Evolutionary conservation across 2,329 filamentous ascomycete species (phyloP).

Genomic region (Claviceps sp.): DNA sequence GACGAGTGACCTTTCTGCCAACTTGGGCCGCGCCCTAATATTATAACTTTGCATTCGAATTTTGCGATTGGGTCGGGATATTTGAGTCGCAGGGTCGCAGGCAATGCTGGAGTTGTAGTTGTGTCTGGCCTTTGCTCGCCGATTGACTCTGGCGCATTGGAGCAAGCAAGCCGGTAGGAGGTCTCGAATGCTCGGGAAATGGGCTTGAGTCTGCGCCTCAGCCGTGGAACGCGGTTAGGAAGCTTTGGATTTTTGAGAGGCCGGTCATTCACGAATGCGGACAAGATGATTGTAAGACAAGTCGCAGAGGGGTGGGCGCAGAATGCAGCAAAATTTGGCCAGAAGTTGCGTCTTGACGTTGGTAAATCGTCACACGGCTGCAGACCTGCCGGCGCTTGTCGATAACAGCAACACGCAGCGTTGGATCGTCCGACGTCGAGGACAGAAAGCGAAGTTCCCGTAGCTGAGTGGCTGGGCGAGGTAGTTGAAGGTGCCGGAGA

Average conservation of each 20-base stretch:
- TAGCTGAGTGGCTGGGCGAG: neutral
- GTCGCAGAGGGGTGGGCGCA: neutral
- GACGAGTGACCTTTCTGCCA: slow-evolving; percentile 22
- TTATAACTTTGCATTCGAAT: slow-evolving; percentile 24
- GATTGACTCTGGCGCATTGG: slow-evolving; percentile 1
- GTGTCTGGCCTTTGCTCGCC: neutral
- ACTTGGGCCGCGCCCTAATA: slow-evolving; percentile 24
- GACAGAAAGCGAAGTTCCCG: neutral
- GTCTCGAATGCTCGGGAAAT: no score
- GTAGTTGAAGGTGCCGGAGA: neutral
- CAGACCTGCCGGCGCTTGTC: neutral
- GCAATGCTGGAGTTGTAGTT: neutral
- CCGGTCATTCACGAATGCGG: neutral
- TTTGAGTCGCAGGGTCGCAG: neutral
- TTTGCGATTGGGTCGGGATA: slow-evolving; percentile 5
- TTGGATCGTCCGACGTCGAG: neutral
- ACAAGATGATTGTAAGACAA: neutral
- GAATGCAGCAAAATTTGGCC: neutral
- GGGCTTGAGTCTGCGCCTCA: no score
- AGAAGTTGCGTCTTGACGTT: neutral
- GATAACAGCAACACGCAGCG: neutral
- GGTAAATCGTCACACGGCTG: neutral
- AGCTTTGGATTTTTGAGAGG: neutral
- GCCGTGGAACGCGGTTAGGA: no score
- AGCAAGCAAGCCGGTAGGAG: neutral